Percentiles rank a stretch among this genome's conserved stretches.
phyloP scores from a whole-genome alignment of 345 rosid genomes.

The Leavenworthia alabamica region DNA sequence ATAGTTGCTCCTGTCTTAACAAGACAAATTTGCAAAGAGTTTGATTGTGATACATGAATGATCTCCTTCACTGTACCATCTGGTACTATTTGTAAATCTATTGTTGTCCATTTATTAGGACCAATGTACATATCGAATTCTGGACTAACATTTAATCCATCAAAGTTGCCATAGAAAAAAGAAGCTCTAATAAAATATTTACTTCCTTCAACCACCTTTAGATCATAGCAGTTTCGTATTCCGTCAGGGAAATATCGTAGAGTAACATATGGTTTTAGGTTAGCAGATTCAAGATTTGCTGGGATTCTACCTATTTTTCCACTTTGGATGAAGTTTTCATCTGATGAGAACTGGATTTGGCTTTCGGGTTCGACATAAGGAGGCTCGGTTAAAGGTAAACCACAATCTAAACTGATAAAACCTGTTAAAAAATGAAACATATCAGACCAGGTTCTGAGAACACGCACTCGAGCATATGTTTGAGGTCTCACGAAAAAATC shows the following conservation, averaged over 20 bases:
- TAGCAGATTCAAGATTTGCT: background rate
- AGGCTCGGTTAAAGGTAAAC: conserved; percentile 9
- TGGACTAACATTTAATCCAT: conserved; percentile 8
- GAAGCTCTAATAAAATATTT: conserved; percentile 31
- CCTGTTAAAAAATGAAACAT: conserved; percentile 19
- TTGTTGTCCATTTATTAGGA: conserved; percentile 29
- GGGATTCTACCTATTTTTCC: conserved; percentile 4
- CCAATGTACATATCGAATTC: conserved; percentile 28
- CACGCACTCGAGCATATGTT: too few relatives aligned
- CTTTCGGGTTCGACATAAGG: conserved; percentile 18
- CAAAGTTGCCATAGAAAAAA: conserved; percentile 32
- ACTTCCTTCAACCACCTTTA: conserved; percentile 13
- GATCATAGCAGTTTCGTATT: conserved; percentile 32
- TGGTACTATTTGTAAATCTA: conserved; percentile 19
- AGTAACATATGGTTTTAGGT: background rate
- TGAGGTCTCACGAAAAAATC: too few relatives aligned
- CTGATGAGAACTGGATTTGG: conserved; percentile 27
- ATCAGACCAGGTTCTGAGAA: too few relatives aligned
- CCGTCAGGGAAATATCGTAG: conserved; percentile 37
- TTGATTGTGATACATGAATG: conserved; percentile 17
- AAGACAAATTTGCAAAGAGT: conserved; percentile 32
- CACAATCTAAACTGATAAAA: conserved; percentile 39
- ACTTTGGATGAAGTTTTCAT: conserved; percentile 26
- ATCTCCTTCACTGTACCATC: conserved; percentile 23
- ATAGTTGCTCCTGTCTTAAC: conserved; percentile 29